Evolutionary conservation across 106 monocot species (phyloP), one percentile per base, ranked within the genome.

Genomic region (Apostasia ramifera): DNA sequence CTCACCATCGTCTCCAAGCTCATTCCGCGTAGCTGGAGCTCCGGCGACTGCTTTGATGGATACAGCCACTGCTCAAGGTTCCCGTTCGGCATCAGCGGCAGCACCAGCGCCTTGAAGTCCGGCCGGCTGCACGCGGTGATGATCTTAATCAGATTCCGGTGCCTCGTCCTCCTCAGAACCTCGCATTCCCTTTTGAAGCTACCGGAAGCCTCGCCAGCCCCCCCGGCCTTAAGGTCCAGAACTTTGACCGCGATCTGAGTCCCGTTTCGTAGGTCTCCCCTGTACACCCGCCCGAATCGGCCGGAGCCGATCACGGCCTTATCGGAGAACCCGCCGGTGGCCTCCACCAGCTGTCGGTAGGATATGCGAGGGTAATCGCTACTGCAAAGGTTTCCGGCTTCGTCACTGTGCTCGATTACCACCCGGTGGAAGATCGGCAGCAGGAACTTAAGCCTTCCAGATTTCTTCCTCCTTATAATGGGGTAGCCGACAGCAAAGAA

Each of bases 11-110:
- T 76, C 46, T 66, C 51, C 68, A 94, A 66, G 72, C 40, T 70
- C 15, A 90, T 46, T 1, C 71, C 50, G 14, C 7, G 54, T 26
- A 26, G 37, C 6, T 48, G 15, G 2, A 7, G 43, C 48, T 26
- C 15, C 53, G 53, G 67, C 37, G 73, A 13, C 13, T 41, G 67
- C 26, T 47, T 45, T 10, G 71, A 4, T 3, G 76, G 76, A 54
- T 86, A 75, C 1, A 95, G 61, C 66, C 80, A 77, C 72, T 55
- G 76, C 57, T 95, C 95, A 0, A 95, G 78, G 78, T 78, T 95
- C 45, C 95, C 95, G 71, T 95, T 95, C 1, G 67, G 67, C 95
- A 95, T 95, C 55, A 91, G 42, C 1, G 91, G 95, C 15, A 95
- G 86, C 6, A 95, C 91, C 9, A 95, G 61, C 5, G 91, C 95